Percentiles rank a stretch among this genome's conserved stretches.
These are phyloP conservation scores for Hypoxylon subgilvum DNA, from an alignment of 495 filamentous ascomycete species.

Conservation along the genomic window DNA sequence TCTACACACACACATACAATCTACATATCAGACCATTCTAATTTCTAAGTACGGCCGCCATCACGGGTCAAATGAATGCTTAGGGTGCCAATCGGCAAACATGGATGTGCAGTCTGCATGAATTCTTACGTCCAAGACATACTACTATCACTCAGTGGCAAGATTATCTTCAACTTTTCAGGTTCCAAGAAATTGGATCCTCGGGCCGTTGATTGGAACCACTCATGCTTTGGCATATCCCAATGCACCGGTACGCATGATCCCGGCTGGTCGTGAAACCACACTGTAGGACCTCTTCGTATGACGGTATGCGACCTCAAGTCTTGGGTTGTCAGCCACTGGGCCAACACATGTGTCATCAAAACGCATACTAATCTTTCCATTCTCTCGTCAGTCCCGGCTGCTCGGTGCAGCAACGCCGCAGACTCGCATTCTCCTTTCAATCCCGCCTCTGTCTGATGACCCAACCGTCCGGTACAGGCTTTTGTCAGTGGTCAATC, in stretches of 20 bases:
- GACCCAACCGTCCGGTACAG: slow-evolving; percentile 34
- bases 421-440: slow-evolving; percentile 34
- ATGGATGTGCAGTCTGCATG: slow-evolving; percentile 29
- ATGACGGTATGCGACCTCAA: slow-evolving; percentile 20
- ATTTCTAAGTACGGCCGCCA: no score
- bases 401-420: slow-evolving; percentile 38
- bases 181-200: slow-evolving; percentile 36
- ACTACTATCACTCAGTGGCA: slow-evolving; percentile 18
- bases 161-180: slow-evolving; percentile 6
- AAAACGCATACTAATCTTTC: slow-evolving; percentile 12
- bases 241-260: slow-evolving; percentile 39
- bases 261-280: slow-evolving; percentile 40
- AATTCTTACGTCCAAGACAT: slow-evolving; percentile 23
- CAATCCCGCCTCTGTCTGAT: slow-evolving; percentile 15
- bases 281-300: slow-evolving; percentile 29
- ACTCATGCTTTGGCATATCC: slow-evolving; percentile 33
- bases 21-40: no score
- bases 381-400: slow-evolving; percentile 38
- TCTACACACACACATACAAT: no score
- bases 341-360: slow-evolving; percentile 29
- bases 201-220: slow-evolving; percentile 37
- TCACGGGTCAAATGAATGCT: slow-evolving; percentile 10
- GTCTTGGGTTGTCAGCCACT: slow-evolving; percentile 29
- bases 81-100: slow-evolving; percentile 29
- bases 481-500: slow-evolving; percentile 22